phyloP scores from a whole-genome alignment of 2,329 filamentous ascomycete genomes.

The Claviceps spartinae region DNA sequence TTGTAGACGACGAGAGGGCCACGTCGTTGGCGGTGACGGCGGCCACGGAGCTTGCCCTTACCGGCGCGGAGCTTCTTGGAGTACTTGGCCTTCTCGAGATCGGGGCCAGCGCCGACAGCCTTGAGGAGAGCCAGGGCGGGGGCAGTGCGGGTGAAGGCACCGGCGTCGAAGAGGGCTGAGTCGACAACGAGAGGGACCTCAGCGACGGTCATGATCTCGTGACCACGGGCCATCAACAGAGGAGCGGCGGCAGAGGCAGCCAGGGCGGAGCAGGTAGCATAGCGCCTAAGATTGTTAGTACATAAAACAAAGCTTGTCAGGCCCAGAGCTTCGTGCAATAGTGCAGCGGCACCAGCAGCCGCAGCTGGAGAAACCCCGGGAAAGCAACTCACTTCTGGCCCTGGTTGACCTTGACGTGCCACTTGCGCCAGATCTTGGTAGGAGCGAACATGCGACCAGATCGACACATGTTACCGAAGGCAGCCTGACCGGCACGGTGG shows the following conservation, averaged over 20 bases:
- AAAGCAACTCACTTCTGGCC: conserved; percentile 66
- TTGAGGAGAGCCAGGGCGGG: conserved; percentile 77
- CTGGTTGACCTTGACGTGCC: conserved; percentile 99
- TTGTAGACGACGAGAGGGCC: conserved; percentile 97
- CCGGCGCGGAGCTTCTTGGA: conserved; percentile 95
- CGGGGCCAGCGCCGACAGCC: conserved; percentile 76
- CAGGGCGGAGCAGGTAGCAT: conserved; percentile 92
- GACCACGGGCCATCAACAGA: conserved; percentile 91
- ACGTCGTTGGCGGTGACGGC: conserved; percentile 93
- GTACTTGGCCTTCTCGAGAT: conserved; percentile 89
- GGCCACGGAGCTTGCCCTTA: conserved; percentile 97
- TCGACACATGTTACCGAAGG: conserved; percentile 99
- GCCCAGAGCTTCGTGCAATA: no score
- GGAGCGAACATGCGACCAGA: conserved; percentile 99
- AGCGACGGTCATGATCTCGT: conserved; percentile 82
- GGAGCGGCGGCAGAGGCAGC: conserved; percentile 91
- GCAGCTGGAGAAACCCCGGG: neutral
- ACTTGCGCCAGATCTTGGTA: conserved; percentile 99
- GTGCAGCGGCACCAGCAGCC: no score
- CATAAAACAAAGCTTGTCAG: neutral
- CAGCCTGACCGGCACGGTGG: conserved; percentile 98
- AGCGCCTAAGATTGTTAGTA: conserved; percentile 48
- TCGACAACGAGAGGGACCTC: conserved; percentile 96
- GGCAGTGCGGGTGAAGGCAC: conserved; percentile 75
- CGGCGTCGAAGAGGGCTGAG: conserved; percentile 73